These are phyloP conservation scores for Trichoderma simmonsii DNA, from an alignment of 2,329 filamentous ascomycete genomes.

Conservation along the genomic window DNA sequence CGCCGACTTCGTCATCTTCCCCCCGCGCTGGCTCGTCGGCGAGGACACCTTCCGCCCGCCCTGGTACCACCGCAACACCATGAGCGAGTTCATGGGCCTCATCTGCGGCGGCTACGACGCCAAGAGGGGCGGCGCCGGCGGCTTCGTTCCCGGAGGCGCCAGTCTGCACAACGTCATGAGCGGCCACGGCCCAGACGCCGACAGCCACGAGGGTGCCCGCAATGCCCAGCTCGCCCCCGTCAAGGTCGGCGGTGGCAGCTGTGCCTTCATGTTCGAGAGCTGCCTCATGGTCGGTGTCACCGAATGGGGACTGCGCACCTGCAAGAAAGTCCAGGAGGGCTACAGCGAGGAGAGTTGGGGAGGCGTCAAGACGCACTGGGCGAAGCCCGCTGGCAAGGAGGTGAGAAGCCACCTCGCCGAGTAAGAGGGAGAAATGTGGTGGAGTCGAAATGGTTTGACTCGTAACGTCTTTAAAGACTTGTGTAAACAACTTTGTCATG, in stretches of 20 bases:
- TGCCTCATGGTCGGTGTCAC: conserved; percentile 69
- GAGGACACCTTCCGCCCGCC: conserved; percentile 70
- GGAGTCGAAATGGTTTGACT: not conserved
- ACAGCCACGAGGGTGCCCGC: conserved; percentile 54
- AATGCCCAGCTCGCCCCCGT: conserved; percentile 51
- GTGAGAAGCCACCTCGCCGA: conserved; percentile 26
- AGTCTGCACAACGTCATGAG: conserved; percentile 69
- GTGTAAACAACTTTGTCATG: not conserved
- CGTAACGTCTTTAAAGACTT: not conserved
- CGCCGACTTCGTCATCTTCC: conserved; percentile 72
- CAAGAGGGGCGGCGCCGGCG: conserved; percentile 50
- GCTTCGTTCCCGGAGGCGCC: conserved; percentile 57
- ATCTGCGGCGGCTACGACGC: conserved; percentile 59
- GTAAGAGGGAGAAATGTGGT: conserved; percentile 20
- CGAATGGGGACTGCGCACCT: conserved; percentile 64
- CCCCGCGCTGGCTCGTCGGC: conserved; percentile 66
- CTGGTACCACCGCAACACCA: conserved; percentile 70
- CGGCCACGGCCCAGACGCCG: conserved; percentile 60
- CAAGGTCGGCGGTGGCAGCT: conserved; percentile 59
- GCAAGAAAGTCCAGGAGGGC: conserved; percentile 49
- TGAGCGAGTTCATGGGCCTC: conserved; percentile 64
- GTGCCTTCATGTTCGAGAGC: conserved; percentile 69
- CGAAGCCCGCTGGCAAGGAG: conserved; percentile 37
- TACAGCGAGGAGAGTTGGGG: conserved; percentile 84
- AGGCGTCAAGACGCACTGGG: conserved; percentile 62